Percentiles rank a stretch among this genome's conserved stretches.
Evolutionary conservation across 73 alveolate species (phyloP).

Genomic region (Effrenium voratum): DNA sequence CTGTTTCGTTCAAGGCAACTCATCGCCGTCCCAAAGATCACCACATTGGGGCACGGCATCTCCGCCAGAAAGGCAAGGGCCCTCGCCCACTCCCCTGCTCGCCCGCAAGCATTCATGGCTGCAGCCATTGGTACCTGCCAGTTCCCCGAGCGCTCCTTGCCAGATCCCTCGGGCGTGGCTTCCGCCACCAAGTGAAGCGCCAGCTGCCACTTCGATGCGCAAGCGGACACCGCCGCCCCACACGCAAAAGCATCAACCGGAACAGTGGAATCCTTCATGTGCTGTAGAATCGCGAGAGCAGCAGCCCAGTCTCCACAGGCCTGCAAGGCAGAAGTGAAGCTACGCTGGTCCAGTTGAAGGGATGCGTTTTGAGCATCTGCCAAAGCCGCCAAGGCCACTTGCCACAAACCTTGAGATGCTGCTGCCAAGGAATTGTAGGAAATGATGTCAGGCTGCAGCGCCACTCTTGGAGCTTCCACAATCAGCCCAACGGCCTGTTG

Average conservation of each 20-base stretch:
- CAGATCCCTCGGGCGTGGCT: background rate
- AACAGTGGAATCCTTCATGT: background rate
- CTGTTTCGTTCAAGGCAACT: background rate
- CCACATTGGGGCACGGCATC: constrained; percentile 40
- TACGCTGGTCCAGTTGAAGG: constrained; percentile 32
- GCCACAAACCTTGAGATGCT: constrained; percentile 26
- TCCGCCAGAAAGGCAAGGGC: background rate
- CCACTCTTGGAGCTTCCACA: background rate
- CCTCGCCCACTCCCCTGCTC: constrained; percentile 31
- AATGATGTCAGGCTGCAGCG: constrained; percentile 27
- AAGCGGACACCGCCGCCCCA: constrained; percentile 67
- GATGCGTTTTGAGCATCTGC: background rate
- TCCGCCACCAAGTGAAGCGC: constrained; percentile 22
- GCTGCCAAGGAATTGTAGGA: constrained; percentile 42
- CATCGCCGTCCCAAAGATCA: constrained; percentile 47
- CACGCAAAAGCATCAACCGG: constrained; percentile 58
- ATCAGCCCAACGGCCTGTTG: constrained; percentile 3
- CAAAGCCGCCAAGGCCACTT: constrained; percentile 39
- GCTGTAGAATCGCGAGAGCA: background rate
- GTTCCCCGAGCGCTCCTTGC: background rate
- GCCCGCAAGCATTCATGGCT: constrained; percentile 42
- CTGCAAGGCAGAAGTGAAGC: constrained; percentile 43
- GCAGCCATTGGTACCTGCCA: constrained; percentile 75
- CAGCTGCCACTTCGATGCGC: constrained; percentile 33
- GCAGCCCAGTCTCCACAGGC: constrained; percentile 59